Evolutionary conservation across 192 early-diverging fungal genomes (phyloP), one percentile per base, ranked within the genome.

Genomic region (Coemansia sp.): DNA sequence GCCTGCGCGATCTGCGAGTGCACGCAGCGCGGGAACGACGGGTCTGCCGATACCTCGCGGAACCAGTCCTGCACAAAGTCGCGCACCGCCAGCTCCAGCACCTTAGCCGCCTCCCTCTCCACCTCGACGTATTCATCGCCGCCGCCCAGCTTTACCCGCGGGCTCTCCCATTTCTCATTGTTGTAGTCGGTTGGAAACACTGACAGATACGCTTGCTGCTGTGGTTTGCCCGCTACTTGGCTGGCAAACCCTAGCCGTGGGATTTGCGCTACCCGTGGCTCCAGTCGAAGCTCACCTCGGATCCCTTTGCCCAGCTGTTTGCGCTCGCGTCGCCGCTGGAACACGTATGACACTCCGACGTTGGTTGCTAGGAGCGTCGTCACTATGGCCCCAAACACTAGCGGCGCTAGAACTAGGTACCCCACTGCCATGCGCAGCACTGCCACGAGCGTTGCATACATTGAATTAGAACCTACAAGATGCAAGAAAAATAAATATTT

Each of bases 51-150:
- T 3, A 80, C 19, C 1, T 63, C 63, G 21, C 60, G 56, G 26
- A 74, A 80, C 79, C 79, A 80, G 10, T 47, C 35, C n/a, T 65
- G 51, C 21, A 80, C 63, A 60, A 80, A 80, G 36, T 80, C 79
- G 31, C 79, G 62, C 1, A 73, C 57, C 18, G 70, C 74, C 45
- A 73, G 45, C 14, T 35, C 41, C 26, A 69, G 14, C 2, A 77
- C n/a, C 14, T 5, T 4, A 4, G 8, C 23, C 30, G 69, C 7
- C 19, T 50, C 61, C 1, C 9, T 0, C 29, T 45, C 53, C 36
- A 59, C 17, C 45, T 37, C 21, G 15, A 26, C 51, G 31, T 27
- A 38, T n/a, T n/a, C n/a, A n/a, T n/a, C n/a, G 15, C 31, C 45
- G 25, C 14, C 13, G 4, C 21, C 21, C 13, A 74, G 38, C 15